Conservation (phyloP, 768 basidiomycete genomes). For the Phylloporus arenicola region DNA sequence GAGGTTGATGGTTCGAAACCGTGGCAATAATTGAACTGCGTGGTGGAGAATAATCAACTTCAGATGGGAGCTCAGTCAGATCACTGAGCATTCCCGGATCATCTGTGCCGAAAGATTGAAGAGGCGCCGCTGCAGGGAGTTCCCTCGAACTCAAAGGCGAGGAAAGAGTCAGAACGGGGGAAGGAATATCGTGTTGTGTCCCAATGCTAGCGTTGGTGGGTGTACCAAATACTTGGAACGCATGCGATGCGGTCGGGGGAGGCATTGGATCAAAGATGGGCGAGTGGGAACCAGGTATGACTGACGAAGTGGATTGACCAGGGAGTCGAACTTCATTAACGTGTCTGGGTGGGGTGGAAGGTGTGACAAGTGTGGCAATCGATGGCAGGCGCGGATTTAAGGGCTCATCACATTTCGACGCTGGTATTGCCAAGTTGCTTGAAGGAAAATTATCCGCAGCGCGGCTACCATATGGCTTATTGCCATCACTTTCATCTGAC, state of each 20-base stretch:
- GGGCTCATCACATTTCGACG: neutral
- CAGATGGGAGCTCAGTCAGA: constrained; percentile 28
- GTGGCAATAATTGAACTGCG: neutral
- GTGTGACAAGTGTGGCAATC: neutral
- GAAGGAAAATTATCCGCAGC: neutral
- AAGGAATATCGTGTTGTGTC: neutral
- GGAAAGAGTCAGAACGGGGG: neutral
- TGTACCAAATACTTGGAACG: neutral
- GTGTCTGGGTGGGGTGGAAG: neutral
- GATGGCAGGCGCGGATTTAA: constrained; percentile 1
- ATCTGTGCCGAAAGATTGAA: constrained; percentile 3
- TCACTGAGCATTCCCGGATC: constrained; percentile 20
- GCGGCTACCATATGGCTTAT: constrained; percentile 3
- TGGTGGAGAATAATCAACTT: constrained; percentile 15
- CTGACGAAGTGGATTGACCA: neutral
- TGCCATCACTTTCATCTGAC: constrained; percentile 5
- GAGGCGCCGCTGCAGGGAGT: neutral
- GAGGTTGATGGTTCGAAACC: neutral
- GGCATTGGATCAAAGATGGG: constrained; percentile 1
- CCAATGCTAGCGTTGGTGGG: neutral
- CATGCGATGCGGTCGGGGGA: neutral
- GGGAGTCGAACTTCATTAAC: neutral
- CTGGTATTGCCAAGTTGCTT: neutral
- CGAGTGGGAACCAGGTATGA: neutral
- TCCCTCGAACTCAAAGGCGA: neutral